Evolutionary conservation across 2,329 filamentous ascomycete genomes (phyloP).

Genomic region (Myriosclerotinia scirpicola): DNA sequence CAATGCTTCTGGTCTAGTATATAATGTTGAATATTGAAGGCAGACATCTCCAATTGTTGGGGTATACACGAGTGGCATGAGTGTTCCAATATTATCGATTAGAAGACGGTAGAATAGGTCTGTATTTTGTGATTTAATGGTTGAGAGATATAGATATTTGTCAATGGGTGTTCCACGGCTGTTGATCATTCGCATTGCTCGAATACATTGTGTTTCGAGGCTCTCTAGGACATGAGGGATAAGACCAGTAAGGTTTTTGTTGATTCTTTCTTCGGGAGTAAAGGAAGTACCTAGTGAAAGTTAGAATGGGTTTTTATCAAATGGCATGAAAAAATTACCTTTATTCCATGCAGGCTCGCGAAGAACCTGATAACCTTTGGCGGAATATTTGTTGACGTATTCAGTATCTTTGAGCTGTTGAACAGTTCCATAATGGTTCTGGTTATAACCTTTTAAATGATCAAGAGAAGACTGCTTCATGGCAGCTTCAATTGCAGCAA

Average conservation of each 20-base stretch:
- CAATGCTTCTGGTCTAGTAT: constrained; percentile 90
- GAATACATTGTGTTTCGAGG: constrained; percentile 58
- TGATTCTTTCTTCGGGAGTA: constrained; percentile 61
- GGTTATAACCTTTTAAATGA: constrained; percentile 59
- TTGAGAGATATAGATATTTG: constrained; percentile 80
- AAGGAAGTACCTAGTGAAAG: constrained; percentile 57
- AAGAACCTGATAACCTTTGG: constrained; percentile 61
- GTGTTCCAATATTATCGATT: constrained; percentile 72
- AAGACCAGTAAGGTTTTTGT: constrained; percentile 65
- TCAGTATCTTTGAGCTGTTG: constrained; percentile 55
- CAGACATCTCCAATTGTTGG: constrained; percentile 95
- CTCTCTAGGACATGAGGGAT: constrained; percentile 64
- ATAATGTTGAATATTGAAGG: constrained; percentile 92
- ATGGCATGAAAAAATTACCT: constrained; percentile 41
- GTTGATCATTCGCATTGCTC: constrained; percentile 73
- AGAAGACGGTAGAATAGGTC: constrained; percentile 83
- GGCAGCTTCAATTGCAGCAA: constrained; percentile 56
- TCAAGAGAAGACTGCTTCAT: constrained; percentile 62
- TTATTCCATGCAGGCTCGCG: constrained; percentile 65
- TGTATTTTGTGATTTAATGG: constrained; percentile 71
- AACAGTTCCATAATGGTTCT: constrained; percentile 56
- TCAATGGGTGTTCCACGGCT: constrained; percentile 69
- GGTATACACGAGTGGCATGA: constrained; percentile 84
- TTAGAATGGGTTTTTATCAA: constrained; percentile 22
- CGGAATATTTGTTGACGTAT: constrained; percentile 52